Evolutionary conservation across 352 stramenopile species (phyloP), one percentile per base, ranked within the genome.

Genomic region (Pythium phragmitis): DNA sequence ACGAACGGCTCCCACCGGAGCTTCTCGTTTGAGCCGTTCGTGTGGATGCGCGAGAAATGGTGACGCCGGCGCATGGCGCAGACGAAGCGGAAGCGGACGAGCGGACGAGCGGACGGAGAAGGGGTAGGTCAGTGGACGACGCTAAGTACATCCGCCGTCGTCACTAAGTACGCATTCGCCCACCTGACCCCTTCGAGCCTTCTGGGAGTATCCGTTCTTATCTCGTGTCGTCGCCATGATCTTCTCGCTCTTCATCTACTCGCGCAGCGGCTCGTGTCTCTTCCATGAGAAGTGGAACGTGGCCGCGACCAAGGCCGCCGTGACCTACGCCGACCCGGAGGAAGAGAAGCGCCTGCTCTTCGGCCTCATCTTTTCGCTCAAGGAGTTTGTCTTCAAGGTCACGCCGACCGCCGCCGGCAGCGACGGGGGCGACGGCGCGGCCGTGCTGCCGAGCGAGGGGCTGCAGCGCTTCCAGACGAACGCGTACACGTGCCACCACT

Each of bases 171-270:
- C 43, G 54, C 17, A 30, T 36, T 19, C 17, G 13, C 11, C 13
- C 13, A 7, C 4, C 4, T 19, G 14, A 46, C 5, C 39, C 19
- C 39, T 30, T 30, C 26, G 26, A 30, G 3, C 26, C 3, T 46
- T 6, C 19, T 17, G 13, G 13, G 17, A 9, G 17, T 3, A 42
- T 30, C 8, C 45, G 46, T 52, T 30, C 46, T 36, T 14, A 0
- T 3, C 33, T 21, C 21, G 21, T 21, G 21, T 21, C 23, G 26
- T 5, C 30, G 13, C 3, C 3, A 95, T 93, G 87, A 96, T 98
- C 73, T 98, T 85, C 89, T 96, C 91, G 62, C 85, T 98, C 41
- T 95, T 94, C 73, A 96, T 97, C 74, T 98, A 96, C 81, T 93
- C 92, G 67, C 86, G 91, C 42, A 82, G 71, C 37, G 90, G 91